A percentile compares a stretch with the other conserved stretches of the same genome.
phyloP scores from a whole-genome alignment of 768 basidiomycete species.

The Coprinellus micaceus region DNA sequence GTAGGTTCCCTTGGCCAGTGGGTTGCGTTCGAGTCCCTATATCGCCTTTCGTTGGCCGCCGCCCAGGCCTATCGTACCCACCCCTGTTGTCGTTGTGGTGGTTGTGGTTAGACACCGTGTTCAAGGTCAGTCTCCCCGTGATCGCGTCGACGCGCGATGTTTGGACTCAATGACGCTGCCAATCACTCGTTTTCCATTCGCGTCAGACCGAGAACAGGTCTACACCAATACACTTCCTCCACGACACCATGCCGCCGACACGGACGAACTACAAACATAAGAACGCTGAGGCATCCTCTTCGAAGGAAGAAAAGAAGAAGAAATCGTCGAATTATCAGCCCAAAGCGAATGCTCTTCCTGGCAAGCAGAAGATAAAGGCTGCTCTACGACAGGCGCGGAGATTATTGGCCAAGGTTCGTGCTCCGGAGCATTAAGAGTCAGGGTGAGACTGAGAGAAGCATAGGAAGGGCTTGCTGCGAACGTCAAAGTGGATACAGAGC shows the following conservation, averaged over 20 bases:
- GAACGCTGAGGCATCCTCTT: slow-evolving; percentile 25
- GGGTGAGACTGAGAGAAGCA: neutral
- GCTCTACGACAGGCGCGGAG: slow-evolving; percentile 78
- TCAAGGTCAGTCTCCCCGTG: no score
- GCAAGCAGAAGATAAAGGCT: slow-evolving; percentile 85
- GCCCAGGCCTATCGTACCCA: no score
- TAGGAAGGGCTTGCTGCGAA: slow-evolving; percentile 84
- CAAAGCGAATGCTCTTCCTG: slow-evolving; percentile 43
- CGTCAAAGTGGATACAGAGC: slow-evolving; percentile 76
- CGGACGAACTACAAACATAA: slow-evolving; percentile 18
- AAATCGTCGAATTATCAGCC: slow-evolving; percentile 20
- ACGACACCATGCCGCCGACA: slow-evolving; percentile 21
- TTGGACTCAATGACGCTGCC: neutral
- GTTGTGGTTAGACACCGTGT: no score
- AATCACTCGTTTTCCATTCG: slow-evolving; percentile 18
- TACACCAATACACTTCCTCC: neutral
- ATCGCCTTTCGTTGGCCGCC: no score
- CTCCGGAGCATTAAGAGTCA: neutral
- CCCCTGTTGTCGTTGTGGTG: no score
- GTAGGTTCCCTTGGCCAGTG: no score
- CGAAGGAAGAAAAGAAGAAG: slow-evolving; percentile 20
- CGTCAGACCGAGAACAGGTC: neutral
- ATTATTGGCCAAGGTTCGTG: slow-evolving; percentile 70
- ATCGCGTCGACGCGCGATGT: no score
- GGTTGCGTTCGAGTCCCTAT: no score